phyloP scores from a whole-genome alignment of 192 early-diverging fungal species.

The Backusella luteola region DNA sequence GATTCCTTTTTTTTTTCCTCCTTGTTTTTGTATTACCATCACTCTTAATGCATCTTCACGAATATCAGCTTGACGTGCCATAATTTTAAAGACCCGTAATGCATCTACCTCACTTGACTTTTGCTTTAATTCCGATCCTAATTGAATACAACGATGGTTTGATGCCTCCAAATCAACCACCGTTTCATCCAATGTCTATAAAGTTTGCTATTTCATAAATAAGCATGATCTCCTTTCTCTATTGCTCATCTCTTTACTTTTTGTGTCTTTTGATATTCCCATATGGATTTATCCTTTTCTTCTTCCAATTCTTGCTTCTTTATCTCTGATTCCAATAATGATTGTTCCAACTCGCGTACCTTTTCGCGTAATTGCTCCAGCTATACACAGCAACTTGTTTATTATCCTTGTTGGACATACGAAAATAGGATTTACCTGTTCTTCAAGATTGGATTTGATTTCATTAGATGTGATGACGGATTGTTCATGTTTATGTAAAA shows the following conservation, averaged over 20 bases:
- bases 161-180: slow-evolving; percentile 17
- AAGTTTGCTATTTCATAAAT: too few relatives aligned
- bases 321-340: slow-evolving; percentile 12
- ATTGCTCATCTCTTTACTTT: slow-evolving; percentile 7
- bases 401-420: not conserved
- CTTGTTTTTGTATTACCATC: slow-evolving; percentile 12
- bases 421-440: slow-evolving; percentile 14
- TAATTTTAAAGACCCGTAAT: slow-evolving; percentile 17
- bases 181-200: slow-evolving; percentile 16
- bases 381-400: not conserved
- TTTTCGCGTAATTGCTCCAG: slow-evolving; percentile 16
- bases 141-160: slow-evolving; percentile 19
- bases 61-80: slow-evolving; percentile 26
- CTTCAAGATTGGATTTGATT: slow-evolving; percentile 11
- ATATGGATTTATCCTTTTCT: slow-evolving; percentile 7
- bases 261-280: slow-evolving; percentile 31
- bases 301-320: slow-evolving; percentile 14
- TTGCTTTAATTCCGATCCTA: slow-evolving; percentile 13
- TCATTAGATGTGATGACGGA: slow-evolving; percentile 16
- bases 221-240: not conserved
- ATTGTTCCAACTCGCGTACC: not conserved
- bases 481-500: slow-evolving; percentile 27
- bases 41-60: slow-evolving; percentile 22
- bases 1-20: not conserved
- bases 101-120: slow-evolving; percentile 27